phyloP scores from a whole-genome alignment of 352 stramenopile genomes.

The Globisporangium takayamanum region DNA sequence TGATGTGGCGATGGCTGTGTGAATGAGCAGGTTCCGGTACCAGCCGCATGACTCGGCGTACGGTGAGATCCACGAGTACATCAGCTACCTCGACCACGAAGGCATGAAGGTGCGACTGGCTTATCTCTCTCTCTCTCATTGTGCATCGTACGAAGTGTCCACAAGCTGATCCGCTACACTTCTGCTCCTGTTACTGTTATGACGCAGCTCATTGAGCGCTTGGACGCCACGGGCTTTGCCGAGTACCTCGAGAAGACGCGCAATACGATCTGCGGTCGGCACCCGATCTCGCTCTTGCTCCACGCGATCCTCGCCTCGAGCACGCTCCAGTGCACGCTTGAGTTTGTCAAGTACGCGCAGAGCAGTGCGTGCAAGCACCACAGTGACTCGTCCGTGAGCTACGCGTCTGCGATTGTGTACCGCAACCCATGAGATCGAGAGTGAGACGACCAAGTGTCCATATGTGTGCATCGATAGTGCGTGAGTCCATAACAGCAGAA shows the following conservation, averaged over 20 bases:
- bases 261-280: slow-evolving; percentile 97
- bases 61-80: slow-evolving; percentile 92
- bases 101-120: slow-evolving; percentile 71
- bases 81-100: slow-evolving; percentile 92
- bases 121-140: neutral
- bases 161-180: neutral
- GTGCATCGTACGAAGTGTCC: neutral
- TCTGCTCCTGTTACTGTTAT: neutral
- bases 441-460: no score
- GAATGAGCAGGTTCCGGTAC: slow-evolving; percentile 79
- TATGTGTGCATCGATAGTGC: no score
- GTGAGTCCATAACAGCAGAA: neutral
- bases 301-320: slow-evolving; percentile 49
- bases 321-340: slow-evolving; percentile 64
- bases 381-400: slow-evolving; percentile 92
- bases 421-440: slow-evolving; percentile 20
- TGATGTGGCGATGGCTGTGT: neutral
- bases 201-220: slow-evolving; percentile 83
- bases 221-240: slow-evolving; percentile 89
- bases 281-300: slow-evolving; percentile 89
- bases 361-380: slow-evolving; percentile 81
- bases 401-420: slow-evolving; percentile 90
- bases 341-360: slow-evolving; percentile 93
- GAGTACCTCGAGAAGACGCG: slow-evolving; percentile 91
- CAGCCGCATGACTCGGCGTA: slow-evolving; percentile 78